Base-by-base conservation (phyloP, 2,329 filamentous ascomycete species). In the Aspergillus proliferans region DNA sequence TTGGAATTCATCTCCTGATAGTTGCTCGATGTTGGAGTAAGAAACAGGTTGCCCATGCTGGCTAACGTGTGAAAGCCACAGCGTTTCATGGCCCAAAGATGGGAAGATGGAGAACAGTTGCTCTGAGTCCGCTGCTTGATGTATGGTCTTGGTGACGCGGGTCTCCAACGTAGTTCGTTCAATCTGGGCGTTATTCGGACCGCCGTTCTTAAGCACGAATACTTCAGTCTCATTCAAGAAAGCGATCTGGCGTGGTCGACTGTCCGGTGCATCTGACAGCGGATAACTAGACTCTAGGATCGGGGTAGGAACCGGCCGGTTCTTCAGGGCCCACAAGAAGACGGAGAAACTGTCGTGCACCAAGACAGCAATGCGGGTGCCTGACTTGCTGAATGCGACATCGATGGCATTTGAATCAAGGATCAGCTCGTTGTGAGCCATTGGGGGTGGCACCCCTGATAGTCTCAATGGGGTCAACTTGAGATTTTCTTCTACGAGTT, bases 401-500 rank as follows among this genome's bases (percentile, higher is more conserved):
- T 96, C 90, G 15, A 88, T 71, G 2, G 83, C 78, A 47, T 85
- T 83, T 0, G 77, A 77, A 12, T 80, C 73, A 24, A 86, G 69
- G 10, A 73, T 60, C 15, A 96, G 60, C 49, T 94, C 87, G 56
- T 86, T 86, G 53, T 92, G 77, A 14, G 89, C 83, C 90, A 97
- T 96, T 1, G 93, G 93, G 24, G 93, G 93, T 21, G 93, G 93
- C 3, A 96, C 78, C 60, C 93, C 95, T 10, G 89, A 87, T 45
- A 85, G 79, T 53, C 87, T 80, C 55, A 98, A 79, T 0, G 93
- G 89, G 0, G 93, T 97, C 42, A 97, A 69, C 64, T 94, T 95
- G 50, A 97, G 70, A 3, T 65, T 81, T 54, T 68, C 76, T 79
- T 52, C 12, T 50, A 41, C 43, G 72, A 47, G 53, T 63, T 49